A percentile compares a stretch with the other conserved stretches of the same genome.
Evolutionary conservation across 495 filamentous ascomycete genomes (phyloP).

Genomic region (Podospora australis): DNA sequence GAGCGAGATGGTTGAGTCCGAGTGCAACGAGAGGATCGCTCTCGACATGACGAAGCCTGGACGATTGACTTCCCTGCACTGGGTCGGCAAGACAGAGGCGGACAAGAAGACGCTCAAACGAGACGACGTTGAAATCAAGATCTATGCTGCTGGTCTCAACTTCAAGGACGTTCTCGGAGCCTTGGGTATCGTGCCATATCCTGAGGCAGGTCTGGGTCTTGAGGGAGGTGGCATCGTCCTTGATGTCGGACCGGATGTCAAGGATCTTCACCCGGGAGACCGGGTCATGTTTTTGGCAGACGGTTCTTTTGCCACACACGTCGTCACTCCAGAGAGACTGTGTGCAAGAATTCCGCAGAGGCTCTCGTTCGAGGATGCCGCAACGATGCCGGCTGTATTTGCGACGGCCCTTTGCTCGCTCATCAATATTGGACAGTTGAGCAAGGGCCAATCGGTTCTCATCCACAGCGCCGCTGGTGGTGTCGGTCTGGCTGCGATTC

Average conservation of each 20-base stretch:
- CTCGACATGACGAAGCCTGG: background rate
- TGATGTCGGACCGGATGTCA: background rate
- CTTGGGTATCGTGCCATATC: conserved; percentile 33
- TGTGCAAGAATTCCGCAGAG: conserved; percentile 25
- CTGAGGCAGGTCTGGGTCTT: conserved; percentile 29
- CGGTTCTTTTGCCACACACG: no score
- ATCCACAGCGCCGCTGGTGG: conserved; percentile 45
- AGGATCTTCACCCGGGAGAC: background rate
- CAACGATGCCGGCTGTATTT: conserved; percentile 38
- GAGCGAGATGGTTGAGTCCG: background rate
- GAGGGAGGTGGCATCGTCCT: background rate
- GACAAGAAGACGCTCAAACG: background rate
- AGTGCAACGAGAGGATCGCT: background rate
- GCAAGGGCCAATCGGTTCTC: conserved; percentile 35
- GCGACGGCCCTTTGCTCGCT: conserved; percentile 15
- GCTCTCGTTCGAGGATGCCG: conserved; percentile 36
- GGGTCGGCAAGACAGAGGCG: background rate
- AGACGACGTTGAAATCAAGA: conserved; percentile 21
- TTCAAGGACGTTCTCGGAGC: conserved; percentile 34
- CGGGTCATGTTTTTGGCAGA: no score
- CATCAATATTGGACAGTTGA: background rate
- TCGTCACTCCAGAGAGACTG: no score
- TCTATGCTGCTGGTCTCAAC: conserved; percentile 32
- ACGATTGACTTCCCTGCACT: background rate
- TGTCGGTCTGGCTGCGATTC: conserved; percentile 42